Evolutionary conservation across 208 protist species (phyloP).

Genomic region (Trypanosomatidae sp.): DNA sequence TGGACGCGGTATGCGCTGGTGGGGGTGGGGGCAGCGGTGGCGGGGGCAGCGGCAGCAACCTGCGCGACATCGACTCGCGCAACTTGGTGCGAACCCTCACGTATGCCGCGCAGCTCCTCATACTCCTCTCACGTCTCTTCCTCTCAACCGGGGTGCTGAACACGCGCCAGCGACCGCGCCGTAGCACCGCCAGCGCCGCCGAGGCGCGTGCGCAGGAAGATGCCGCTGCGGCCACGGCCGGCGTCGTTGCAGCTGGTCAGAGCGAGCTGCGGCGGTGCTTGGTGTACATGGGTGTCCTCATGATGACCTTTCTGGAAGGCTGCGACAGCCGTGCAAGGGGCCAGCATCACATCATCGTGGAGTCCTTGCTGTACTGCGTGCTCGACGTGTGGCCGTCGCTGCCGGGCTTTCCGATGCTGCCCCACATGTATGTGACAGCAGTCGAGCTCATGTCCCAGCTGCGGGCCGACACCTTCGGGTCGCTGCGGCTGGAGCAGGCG

Average conservation of each 20-base stretch:
- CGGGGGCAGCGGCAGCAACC: slow-evolving; percentile 2
- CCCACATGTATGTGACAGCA: slow-evolving; percentile 31
- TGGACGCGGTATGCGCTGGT: slow-evolving; percentile 16
- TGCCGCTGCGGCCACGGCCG: too few species aligned
- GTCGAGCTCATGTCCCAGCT: slow-evolving; percentile 33
- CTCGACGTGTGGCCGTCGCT: slow-evolving; percentile 40
- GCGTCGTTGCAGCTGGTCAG: too few species aligned
- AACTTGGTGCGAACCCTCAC: slow-evolving; percentile 15
- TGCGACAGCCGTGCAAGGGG: slow-evolving; percentile 20
- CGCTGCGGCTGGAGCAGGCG: background rate
- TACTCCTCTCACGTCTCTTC: slow-evolving; percentile 28
- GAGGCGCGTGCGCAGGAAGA: slow-evolving; percentile 5
- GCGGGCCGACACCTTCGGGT: slow-evolving; percentile 16
- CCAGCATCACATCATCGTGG: slow-evolving; percentile 15
- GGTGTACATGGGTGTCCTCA: slow-evolving; percentile 31
- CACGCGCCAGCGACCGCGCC: too few species aligned
- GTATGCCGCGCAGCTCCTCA: slow-evolving; percentile 19
- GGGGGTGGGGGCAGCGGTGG: too few species aligned
- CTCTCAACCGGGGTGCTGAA: slow-evolving; percentile 2
- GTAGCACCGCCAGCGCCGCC: slow-evolving; percentile 2
- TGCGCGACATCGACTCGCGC: background rate
- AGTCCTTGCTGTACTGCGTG: slow-evolving; percentile 39
- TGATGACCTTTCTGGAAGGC: slow-evolving; percentile 33
- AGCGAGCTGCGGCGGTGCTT: slow-evolving; percentile 26
- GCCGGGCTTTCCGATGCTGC: slow-evolving; percentile 32